phyloP scores from a whole-genome alignment of 2,329 filamentous ascomycete genomes.

The Sclerotinia nivalis region DNA sequence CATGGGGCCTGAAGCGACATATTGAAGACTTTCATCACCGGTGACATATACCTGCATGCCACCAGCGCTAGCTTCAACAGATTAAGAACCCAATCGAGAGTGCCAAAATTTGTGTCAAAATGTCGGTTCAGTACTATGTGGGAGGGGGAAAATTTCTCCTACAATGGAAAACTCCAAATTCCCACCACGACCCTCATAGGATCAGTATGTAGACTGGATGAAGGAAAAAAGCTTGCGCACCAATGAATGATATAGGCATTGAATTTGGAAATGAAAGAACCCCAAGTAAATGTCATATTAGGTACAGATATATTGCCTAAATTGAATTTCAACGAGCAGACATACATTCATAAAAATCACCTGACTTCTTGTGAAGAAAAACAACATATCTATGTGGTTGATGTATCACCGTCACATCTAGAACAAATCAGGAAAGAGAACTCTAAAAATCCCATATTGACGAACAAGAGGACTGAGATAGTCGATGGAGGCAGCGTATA shows the following conservation, averaged over 20 bases:
- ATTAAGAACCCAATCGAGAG: not conserved
- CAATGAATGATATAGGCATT: slow-evolving; percentile 10
- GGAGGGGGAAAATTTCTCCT: not conserved
- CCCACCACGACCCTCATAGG: not conserved
- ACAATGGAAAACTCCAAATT: not conserved
- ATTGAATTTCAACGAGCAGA: not conserved
- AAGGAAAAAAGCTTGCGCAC: not conserved
- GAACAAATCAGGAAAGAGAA: not conserved
- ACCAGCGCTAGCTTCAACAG: not conserved
- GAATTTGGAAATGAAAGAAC: not conserved
- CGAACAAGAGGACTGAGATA: not conserved
- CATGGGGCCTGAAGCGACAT: not conserved
- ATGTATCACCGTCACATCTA: not conserved
- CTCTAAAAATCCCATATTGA: not conserved
- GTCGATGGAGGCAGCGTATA: not conserved
- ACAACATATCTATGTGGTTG: not conserved
- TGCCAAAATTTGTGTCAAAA: not conserved
- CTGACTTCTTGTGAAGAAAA: not conserved
- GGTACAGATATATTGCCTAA: not conserved
- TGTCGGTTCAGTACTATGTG: not conserved
- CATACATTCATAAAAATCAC: not conserved
- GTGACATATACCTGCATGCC: not conserved
- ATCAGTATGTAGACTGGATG: not conserved
- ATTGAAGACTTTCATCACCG: not conserved
- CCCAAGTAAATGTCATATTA: not conserved